A percentile compares a stretch with the other conserved stretches of the same genome.
These are phyloP conservation scores for Cercospora sp. DNA, from an alignment of 2,329 filamentous ascomycete genomes.

Conservation along the genomic window DNA sequence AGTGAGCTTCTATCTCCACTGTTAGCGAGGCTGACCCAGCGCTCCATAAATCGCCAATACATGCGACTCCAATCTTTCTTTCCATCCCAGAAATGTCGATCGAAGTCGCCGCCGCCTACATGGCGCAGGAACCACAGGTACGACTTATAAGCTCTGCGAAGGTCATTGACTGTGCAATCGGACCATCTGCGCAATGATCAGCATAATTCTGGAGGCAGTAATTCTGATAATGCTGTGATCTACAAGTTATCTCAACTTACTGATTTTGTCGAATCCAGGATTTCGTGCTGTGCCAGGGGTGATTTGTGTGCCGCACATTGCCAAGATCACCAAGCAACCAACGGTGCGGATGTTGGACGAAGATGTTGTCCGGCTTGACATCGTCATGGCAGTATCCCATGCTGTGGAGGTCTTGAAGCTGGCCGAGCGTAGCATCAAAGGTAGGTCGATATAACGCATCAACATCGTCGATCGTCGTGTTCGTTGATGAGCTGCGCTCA, in stretches of 20 bases:
- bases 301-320: constrained; percentile 37
- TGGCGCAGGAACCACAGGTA: constrained; percentile 32
- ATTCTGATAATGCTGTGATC: not conserved
- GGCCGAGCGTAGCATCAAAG: constrained; percentile 34
- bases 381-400: constrained; percentile 43
- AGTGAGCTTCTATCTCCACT: not conserved
- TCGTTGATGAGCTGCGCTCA: not conserved
- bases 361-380: constrained; percentile 42
- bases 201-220: not conserved
- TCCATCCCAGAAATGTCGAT: constrained; percentile 31
- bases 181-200: constrained; percentile 5
- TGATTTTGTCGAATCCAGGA: constrained; percentile 25
- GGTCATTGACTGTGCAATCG: constrained; percentile 36
- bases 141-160: constrained; percentile 36
- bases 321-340: constrained; percentile 43
- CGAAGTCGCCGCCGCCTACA: constrained; percentile 25
- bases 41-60: constrained; percentile 34
- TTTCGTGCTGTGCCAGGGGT: constrained; percentile 30
- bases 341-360: constrained; percentile 28
- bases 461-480: constrained; percentile 17
- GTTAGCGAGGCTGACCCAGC: constrained; percentile 3
- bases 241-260: not conserved
- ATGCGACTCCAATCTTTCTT: constrained; percentile 31
- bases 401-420: constrained; percentile 34
- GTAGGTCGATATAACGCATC: constrained; percentile 37